Conservation (phyloP, 169 alveolate genomes). For the Neospora caninum region DNA sequence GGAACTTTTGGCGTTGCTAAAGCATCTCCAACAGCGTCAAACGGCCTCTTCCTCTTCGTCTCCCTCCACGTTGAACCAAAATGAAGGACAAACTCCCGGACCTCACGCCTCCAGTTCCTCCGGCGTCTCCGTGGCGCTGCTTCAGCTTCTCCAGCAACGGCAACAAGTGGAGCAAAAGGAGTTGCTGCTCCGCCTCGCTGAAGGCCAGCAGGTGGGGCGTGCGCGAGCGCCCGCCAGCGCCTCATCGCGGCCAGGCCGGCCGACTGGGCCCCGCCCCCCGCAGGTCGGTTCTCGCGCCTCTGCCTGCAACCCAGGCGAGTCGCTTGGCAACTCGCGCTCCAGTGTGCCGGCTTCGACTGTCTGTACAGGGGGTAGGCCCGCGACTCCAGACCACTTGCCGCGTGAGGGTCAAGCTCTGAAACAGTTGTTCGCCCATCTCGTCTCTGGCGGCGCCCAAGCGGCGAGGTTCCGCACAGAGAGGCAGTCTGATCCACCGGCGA, state of each 20-base stretch:
- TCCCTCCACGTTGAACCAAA: not conserved
- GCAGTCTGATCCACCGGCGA: no score
- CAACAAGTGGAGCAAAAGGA: constrained; percentile 24
- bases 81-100: not conserved
- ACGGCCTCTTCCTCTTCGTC: not conserved
- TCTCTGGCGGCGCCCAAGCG: not conserved
- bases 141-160: constrained; percentile 4
- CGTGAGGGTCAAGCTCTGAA: not conserved
- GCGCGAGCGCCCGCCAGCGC: no score
- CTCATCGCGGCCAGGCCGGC: no score
- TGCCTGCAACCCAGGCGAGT: no score
- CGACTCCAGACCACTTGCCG: not conserved
- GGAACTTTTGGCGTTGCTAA: not conserved
- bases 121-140: not conserved
- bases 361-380: not conserved
- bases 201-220: not conserved
- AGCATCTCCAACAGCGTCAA: not conserved
- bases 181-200: not conserved
- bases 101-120: not conserved
- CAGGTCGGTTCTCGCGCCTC: no score
- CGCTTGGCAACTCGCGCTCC: no score
- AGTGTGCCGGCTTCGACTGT: not conserved
- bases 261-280: no score
- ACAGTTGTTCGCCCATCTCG: not conserved
- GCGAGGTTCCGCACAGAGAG: no score